Evolutionary conservation across 2,329 filamentous ascomycete genomes (phyloP).

Genomic region (Colletotrichum gloeosporioides): DNA sequence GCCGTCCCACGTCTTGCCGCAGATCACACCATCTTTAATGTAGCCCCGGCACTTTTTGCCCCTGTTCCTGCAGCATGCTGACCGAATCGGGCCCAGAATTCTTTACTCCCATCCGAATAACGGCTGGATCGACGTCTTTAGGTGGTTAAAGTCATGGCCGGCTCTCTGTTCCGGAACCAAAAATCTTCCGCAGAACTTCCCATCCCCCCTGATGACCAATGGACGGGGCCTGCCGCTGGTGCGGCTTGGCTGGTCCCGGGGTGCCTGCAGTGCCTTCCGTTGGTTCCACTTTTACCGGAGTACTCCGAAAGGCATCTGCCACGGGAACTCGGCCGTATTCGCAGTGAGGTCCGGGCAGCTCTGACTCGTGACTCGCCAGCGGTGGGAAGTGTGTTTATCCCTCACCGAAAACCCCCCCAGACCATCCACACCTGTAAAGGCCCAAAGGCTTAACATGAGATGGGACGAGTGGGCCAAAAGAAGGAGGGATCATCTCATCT

Average conservation of each 20-base stretch:
- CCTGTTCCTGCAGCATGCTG: background rate
- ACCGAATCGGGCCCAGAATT: background rate
- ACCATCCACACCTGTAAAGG: background rate
- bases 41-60: background rate
- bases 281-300: background rate
- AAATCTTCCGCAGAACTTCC: background rate
- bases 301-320: background rate
- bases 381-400: background rate
- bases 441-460: background rate
- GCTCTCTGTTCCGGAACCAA: background rate
- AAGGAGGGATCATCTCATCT: background rate
- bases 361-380: background rate
- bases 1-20: background rate
- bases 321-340: background rate
- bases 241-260: background rate
- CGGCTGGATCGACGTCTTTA: background rate
- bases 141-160: background rate
- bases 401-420: background rate
- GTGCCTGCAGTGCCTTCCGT: background rate
- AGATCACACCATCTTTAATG: background rate
- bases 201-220: background rate
- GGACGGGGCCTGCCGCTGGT: background rate
- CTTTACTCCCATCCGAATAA: background rate
- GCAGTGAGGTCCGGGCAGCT: background rate
- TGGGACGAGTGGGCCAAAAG: background rate